Evolutionary conservation across 2,329 filamentous ascomycete genomes (phyloP).

Genomic region (Ceratocystis diversiconidia): DNA sequence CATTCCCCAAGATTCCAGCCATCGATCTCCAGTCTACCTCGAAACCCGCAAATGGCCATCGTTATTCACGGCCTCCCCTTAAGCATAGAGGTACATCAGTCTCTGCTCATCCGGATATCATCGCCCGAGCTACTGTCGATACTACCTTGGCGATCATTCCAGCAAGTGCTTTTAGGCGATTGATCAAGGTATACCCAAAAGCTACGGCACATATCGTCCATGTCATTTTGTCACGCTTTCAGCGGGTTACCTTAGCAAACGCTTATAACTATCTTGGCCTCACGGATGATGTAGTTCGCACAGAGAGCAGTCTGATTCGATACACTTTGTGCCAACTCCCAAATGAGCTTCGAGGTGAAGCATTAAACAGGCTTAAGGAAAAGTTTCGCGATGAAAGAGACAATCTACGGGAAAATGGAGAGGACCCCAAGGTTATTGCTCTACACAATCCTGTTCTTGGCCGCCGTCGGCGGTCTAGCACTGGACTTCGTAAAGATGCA

Average conservation of each 20-base stretch:
- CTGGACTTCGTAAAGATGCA: conserved; percentile 64
- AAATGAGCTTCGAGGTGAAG: conserved; percentile 73
- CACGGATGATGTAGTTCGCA: conserved; percentile 80
- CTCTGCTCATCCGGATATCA: conserved; percentile 90
- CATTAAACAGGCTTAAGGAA: conserved; percentile 72
- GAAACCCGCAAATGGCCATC: neutral
- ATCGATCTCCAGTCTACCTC: conserved; percentile 11
- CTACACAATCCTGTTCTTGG: conserved; percentile 56
- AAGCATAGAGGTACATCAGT: conserved; percentile 36
- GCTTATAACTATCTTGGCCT: conserved; percentile 89
- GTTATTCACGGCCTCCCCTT: conserved; percentile 1
- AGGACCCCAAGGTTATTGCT: conserved; percentile 74
- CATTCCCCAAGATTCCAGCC: conserved; percentile 19
- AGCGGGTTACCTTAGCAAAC: conserved; percentile 86
- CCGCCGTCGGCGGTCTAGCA: conserved; percentile 33
- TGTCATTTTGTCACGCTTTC: conserved; percentile 85
- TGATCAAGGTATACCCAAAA: conserved; percentile 90
- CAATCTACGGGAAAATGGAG: conserved; percentile 64
- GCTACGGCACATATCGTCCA: conserved; percentile 96
- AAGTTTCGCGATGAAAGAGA: conserved; percentile 82
- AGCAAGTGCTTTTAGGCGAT: conserved; percentile 80
- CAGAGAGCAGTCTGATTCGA: conserved; percentile 84
- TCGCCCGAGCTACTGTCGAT: conserved; percentile 88
- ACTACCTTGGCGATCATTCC: conserved; percentile 98
- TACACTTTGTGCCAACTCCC: conserved; percentile 86